Evolutionary conservation across 768 basidiomycete species (phyloP).

Genomic region (Xerocomellus amylosporus): DNA sequence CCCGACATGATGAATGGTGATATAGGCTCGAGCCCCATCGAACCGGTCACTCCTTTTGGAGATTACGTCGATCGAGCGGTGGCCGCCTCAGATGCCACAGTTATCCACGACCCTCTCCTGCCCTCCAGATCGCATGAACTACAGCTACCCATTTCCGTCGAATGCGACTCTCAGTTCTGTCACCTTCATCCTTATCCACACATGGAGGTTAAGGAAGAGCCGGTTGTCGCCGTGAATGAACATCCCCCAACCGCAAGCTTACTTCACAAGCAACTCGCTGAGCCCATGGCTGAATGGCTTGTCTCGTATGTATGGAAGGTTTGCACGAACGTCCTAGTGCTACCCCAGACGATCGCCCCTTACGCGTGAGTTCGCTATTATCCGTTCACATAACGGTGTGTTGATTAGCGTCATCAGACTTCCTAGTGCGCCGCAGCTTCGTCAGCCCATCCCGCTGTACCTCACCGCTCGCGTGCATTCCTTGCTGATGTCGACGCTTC

Average conservation of each 20-base stretch:
- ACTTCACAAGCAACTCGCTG: conserved; percentile 69
- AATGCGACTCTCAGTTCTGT: conserved; percentile 27
- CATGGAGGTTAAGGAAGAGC: conserved; percentile 17
- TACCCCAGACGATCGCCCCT: conserved; percentile 52
- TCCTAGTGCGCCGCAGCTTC: conserved; percentile 31
- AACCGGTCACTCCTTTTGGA: conserved; percentile 73
- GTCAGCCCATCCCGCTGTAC: conserved; percentile 40
- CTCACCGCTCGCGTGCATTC: conserved; percentile 66
- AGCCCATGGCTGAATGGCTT: conserved; percentile 78
- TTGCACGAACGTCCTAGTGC: conserved; percentile 66
- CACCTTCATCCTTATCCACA: conserved; percentile 16
- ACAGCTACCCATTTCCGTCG: conserved; percentile 22
- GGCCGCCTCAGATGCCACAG: conserved; percentile 37
- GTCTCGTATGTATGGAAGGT: conserved; percentile 80
- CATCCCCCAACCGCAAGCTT: conserved; percentile 37
- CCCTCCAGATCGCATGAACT: conserved; percentile 17
- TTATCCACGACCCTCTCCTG: conserved; percentile 24
- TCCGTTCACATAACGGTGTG: not conserved
- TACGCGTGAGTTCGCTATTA: conserved; percentile 47
- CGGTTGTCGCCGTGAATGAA: conserved; percentile 43
- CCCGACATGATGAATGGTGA: conserved; percentile 54
- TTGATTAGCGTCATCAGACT: conserved; percentile 21
- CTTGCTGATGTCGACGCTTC: conserved; percentile 69
- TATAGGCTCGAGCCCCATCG: conserved; percentile 63
- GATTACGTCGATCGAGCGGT: conserved; percentile 75